Evolutionary conservation across 2,329 filamentous ascomycete genomes (phyloP).

Genomic region (Calonectria pauciramosa): DNA sequence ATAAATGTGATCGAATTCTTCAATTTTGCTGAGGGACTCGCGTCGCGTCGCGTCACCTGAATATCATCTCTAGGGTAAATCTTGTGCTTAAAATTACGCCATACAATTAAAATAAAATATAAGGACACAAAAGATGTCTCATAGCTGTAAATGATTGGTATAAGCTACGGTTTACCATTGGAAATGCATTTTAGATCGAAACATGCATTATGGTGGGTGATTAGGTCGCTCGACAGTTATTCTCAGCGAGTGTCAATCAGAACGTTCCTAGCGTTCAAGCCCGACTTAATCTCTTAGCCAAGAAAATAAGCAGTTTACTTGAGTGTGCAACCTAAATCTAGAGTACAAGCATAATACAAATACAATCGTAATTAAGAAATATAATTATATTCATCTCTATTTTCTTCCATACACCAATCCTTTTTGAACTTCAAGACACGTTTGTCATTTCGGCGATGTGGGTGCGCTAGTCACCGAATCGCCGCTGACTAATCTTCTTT

Average conservation of each 20-base stretch:
- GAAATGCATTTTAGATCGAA: not conserved
- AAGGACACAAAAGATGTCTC: not conserved
- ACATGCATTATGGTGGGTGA: not conserved
- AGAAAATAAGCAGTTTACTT: too few species aligned
- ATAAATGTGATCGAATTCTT: not conserved
- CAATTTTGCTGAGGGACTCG: rapidly evolving
- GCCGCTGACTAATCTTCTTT: not conserved
- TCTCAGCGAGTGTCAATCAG: too few species aligned
- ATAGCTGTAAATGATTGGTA: not conserved
- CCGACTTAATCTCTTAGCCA: too few species aligned
- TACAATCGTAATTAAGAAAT: too few species aligned
- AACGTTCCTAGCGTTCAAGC: too few species aligned
- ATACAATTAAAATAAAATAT: not conserved
- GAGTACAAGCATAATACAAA: too few species aligned
- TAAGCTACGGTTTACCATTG: not conserved
- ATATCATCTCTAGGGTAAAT: not conserved
- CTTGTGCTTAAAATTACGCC: not conserved
- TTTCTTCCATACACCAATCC: not conserved
- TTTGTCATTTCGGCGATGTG: not conserved
- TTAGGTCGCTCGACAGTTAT: not conserved
- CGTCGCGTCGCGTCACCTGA: not conserved
- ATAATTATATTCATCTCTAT: too few species aligned
- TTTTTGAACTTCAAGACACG: not conserved
- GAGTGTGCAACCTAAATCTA: too few species aligned
- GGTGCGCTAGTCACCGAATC: not conserved